Evolutionary conservation across 163 green algal genomes (phyloP), one percentile per base, ranked within the genome.

Genomic region (Chlorella variabilis): DNA sequence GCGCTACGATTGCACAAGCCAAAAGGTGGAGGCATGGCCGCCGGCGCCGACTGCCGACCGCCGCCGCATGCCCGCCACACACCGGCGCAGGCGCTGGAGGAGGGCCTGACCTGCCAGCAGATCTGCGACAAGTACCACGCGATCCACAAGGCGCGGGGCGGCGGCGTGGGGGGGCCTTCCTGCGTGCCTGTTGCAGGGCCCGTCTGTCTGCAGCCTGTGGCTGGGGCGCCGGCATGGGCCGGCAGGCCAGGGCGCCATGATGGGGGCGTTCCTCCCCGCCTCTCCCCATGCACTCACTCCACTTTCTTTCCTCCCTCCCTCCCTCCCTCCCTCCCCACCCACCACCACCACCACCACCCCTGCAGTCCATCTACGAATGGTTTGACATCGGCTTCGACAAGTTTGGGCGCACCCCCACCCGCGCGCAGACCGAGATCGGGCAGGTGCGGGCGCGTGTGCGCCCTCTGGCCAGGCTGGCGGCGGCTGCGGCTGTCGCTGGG

Each of bases 71-170:
- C 15, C 45, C 45, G n/a, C n/a, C n/a, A n/a, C 15, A 54, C 45
- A 54, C 15, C 45, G 15, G 4, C 70, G 68, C 88, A 94, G 91
- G 96, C 96, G 8, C 88, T 99, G 67, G 96, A 99, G 92, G 96
- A 99, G 91, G 93, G 93, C 0, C 77, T 98, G 41, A 98, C 87
- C 27, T 96, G 91, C 81, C 89, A 95, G 74, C 80, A 98, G 89
- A 97, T 99, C 78, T 99, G 96, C 88, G 95, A 99, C 90, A 98
- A 98, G 91, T 99, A 99, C 89, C 91, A 98, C 81, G 94, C 93
- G 20, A 96, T 99, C 75, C 96, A 99, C 88, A 89, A 84, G 15
- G 88, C 86, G 73, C 0, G 71, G 4, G 17, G 17, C 2, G 13
- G 15, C 33, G 9, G 13, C 21, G 8, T 38, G 3, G 58, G 29